Percentiles rank a stretch among this genome's conserved stretches.
Evolutionary conservation across 169 alveolate genomes (phyloP).

Genomic region (Eimeria sp.): DNA sequence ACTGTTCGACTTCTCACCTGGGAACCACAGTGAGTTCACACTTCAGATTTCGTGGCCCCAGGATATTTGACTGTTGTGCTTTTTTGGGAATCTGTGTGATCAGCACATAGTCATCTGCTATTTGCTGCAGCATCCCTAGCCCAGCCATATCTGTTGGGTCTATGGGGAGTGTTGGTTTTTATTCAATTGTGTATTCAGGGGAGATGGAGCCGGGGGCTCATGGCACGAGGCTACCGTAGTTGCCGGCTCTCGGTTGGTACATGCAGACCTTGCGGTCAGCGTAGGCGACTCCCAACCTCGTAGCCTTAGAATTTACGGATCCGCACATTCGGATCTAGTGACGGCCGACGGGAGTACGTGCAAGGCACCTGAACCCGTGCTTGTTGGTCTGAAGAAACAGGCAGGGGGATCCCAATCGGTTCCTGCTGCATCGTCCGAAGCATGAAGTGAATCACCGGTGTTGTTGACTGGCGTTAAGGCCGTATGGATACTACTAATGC

Average conservation of each 20-base stretch:
- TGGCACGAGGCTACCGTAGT: conserved; percentile 4
- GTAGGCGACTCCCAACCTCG: background rate
- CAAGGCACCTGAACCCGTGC: background rate
- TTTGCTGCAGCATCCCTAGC: background rate
- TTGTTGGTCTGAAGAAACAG: background rate
- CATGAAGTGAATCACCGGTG: background rate
- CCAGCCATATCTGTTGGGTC: background rate
- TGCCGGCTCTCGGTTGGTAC: background rate
- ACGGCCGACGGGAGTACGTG: conserved; percentile 9
- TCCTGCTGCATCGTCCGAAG: background rate
- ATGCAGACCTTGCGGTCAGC: background rate
- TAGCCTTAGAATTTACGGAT: conserved; percentile 35
- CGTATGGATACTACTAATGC: background rate
- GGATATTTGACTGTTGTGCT: background rate
- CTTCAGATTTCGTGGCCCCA: background rate
- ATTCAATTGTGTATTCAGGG: background rate
- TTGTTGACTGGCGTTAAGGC: background rate
- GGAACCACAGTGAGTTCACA: background rate
- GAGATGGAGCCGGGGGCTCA: conserved; percentile 16
- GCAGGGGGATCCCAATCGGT: background rate
- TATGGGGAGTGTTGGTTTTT: background rate
- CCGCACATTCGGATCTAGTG: background rate
- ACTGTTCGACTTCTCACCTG: background rate
- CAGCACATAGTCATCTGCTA: background rate
- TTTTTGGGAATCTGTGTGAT: background rate